Evolutionary conservation across 2,329 filamentous ascomycete species (phyloP), one percentile per base, ranked within the genome.

Genomic region (Phaeosphaeria sp.): DNA sequence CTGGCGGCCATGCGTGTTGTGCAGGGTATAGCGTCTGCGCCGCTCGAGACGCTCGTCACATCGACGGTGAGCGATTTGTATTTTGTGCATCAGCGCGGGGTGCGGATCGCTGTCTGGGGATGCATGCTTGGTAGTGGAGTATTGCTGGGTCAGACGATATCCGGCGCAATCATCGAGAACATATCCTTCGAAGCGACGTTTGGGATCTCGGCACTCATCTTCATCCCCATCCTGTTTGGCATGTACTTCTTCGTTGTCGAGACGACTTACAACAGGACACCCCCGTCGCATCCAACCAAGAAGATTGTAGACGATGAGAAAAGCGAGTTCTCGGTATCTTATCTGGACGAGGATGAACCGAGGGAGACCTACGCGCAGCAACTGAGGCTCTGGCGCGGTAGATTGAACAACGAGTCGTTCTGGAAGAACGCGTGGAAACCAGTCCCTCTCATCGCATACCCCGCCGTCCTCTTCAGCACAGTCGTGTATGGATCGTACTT

Each of bases 11-110:
- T 94, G 30, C 85, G 94, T 22, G 85, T 96, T 49, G 84, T 96
- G 49, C 93, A 97, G 76, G 94, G 94, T 22, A 86, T 97, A 42
- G 93, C 90, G 0, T 85, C 92, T 21, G 93, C 93, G 4, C 93
- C 94, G 0, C 97, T 95, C 61, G 94, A 98, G 78, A 91, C 91
- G 0, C 81, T 97, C 21, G 89, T 97, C 58, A 97, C 96, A 72
- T 92, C 91, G 1, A 90, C 89, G 25, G 91, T 98, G 2, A 94
- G 93, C 33, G 94, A 98, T 74, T 76, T 98, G 53, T 97, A 93
- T 79, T 96, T 89, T 75, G 92, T 97, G 21, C 94, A 94, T 79
- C 88, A 91, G 80, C 86, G 91, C 57, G 93, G 93, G 39, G 87
- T 89, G 62, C 87, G 93, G 49, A 97, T 97, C 90, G 93, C 93